A percentile compares a stretch with the other conserved stretches of the same genome.
Conservation (phyloP, 208 protist genomes). For the Acanthamoeba castellanii region DNA sequence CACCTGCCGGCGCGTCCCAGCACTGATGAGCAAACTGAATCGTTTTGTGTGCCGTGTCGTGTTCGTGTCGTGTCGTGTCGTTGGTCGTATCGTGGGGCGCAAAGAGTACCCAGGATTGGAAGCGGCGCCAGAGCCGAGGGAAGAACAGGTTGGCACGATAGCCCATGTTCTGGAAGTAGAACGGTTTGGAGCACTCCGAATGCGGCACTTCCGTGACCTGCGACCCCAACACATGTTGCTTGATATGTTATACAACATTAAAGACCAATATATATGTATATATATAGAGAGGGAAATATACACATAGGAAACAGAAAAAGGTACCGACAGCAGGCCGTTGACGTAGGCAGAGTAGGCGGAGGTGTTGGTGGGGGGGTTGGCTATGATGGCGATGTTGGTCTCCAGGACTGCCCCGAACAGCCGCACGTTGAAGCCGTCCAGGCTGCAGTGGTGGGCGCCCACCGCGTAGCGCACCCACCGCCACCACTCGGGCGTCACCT, state of each 20-base stretch:
- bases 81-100: neutral
- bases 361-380: neutral
- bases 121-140: neutral
- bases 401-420: slow-evolving; percentile 14
- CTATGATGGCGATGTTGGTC: neutral
- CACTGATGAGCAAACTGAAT: neutral
- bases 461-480: slow-evolving; percentile 8
- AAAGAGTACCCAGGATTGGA: neutral
- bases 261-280: no score
- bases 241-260: no score
- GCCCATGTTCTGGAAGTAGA: slow-evolving; percentile 10
- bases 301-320: neutral
- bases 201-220: no score
- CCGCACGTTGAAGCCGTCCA: neutral
- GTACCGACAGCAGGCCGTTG: neutral
- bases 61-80: no score
- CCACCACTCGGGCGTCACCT: neutral
- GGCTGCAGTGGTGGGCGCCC: neutral
- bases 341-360: neutral
- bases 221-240: no score
- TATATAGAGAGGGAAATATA: no score
- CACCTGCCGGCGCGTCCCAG: neutral
- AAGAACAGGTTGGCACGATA: slow-evolving; percentile 3
- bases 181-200: neutral
- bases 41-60: neutral